A percentile compares a stretch with the other conserved stretches of the same genome.
Conservation (phyloP, 2,329 filamentous ascomycete species). For the Pseudogymnoascus pannorum region DNA sequence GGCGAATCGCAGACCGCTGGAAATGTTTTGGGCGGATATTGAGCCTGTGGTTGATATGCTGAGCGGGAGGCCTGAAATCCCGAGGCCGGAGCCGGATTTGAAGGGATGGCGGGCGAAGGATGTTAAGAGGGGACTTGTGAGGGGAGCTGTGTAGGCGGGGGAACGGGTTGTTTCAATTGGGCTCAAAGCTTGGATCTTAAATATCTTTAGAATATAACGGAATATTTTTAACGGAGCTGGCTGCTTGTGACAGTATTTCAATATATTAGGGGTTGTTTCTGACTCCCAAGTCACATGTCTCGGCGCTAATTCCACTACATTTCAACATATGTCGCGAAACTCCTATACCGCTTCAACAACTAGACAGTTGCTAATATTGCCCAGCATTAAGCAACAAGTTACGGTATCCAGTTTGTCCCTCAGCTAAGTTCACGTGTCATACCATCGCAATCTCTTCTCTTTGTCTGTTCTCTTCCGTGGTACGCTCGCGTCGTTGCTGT, state of each 20-base stretch:
- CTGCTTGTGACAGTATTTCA: not conserved
- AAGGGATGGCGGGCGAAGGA: conserved; percentile 52
- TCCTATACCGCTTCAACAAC: not conserved
- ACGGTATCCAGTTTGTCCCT: not conserved
- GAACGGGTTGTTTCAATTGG: not conserved
- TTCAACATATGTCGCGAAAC: not conserved
- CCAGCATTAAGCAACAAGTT: not conserved
- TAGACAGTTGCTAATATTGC: not conserved
- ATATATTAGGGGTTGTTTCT: not conserved
- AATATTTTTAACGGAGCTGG: not conserved
- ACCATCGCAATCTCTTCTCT: too few species aligned
- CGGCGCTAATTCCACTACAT: not conserved
- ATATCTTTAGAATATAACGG: not conserved
- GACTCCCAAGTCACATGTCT: not conserved
- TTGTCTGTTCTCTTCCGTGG: not conserved
- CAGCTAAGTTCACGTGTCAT: not conserved
- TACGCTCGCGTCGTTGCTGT: not conserved
- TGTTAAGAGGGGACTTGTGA: conserved; percentile 45
- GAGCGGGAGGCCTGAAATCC: conserved; percentile 55
- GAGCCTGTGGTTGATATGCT: conserved; percentile 79
- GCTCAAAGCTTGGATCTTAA: not conserved
- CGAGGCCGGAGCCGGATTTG: conserved; percentile 41
- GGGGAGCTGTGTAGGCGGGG: not conserved
- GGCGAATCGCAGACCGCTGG: conserved; percentile 76
- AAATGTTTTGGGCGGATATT: conserved; percentile 77